Base-by-base conservation (phyloP, 2,329 filamentous ascomycete species). In the Calonectria montana region DNA sequence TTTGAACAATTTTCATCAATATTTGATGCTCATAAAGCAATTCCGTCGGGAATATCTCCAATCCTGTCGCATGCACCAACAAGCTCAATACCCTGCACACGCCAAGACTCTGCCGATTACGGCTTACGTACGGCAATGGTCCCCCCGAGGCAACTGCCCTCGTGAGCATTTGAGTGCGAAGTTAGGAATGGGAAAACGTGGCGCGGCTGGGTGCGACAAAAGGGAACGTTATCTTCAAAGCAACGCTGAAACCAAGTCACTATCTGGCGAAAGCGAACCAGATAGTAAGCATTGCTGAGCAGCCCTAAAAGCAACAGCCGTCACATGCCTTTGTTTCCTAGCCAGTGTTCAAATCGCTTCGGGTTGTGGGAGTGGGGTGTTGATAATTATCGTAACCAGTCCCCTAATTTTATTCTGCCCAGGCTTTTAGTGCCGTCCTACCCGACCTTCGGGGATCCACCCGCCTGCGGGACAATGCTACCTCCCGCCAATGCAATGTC, bases 401-500 rank as follows among this genome's bases (percentile, higher is more conserved):
- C 27, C 39, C 37, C 53, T 59, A 59, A 67, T 57, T 39, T 57
- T 57, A 69, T 63, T 50, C 47, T 23, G 29, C 50, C 27, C 23
- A 35, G 47, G 27, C 23, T 21, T 50, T 59, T 37, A 61, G 43
- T 66, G 68, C 68, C 68, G 68, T 50, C 37, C 65, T 70, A 70
- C 62, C 68, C 68, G 68, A 55, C 45, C 63, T 43, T 29, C 25
- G 43, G 21, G 55, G 68, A 59, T 66, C 71, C 71, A 72, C 71
- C 45, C 25, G 39, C 57, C 21, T 68, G 67, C 50, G 53, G 69
- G 65, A 31, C 47, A 69, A 62, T 73, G 66, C 69, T 66, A 73
- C 71, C 71, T 72, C 59, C 55, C 62, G 61, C 39, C 71, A 72
- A 45, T 45, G 69, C 71, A 72, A 45, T 45, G 69, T 59, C 53